Evolutionary conservation across 345 rosid genomes (phyloP).

Genomic region (Psidium friedrichsthalianum): DNA sequence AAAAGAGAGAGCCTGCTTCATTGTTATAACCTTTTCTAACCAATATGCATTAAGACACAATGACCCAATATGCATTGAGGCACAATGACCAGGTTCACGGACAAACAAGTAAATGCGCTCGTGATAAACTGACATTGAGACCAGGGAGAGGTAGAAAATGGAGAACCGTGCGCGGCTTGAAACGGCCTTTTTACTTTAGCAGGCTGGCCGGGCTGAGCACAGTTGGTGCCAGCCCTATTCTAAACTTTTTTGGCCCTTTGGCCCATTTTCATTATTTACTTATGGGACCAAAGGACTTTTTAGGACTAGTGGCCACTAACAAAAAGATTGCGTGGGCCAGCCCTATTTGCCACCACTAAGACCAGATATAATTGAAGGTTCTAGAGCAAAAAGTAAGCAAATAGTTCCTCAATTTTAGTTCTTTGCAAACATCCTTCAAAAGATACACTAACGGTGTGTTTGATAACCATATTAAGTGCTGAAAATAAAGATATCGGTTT

Average conservation of each 20-base stretch:
- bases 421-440: neutral
- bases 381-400: neutral
- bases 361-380: neutral
- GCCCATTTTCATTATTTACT: too few species aligned
- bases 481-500: too few species aligned
- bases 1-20: neutral
- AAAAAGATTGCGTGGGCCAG: neutral
- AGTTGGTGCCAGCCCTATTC: neutral
- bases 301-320: neutral
- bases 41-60: neutral
- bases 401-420: neutral
- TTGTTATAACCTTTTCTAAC: neutral
- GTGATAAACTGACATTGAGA: neutral
- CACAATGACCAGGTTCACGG: neutral
- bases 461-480: neutral
- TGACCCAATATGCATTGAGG: neutral
- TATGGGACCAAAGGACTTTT: too few species aligned
- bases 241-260: neutral
- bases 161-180: neutral
- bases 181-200: neutral
- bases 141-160: neutral
- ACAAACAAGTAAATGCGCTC: neutral
- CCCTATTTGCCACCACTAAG: neutral
- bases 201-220: neutral
- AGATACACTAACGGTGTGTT: neutral